Evolutionary conservation across 1,284 basidiomycete genomes (phyloP).

Genomic region (Trichosporon asahii): DNA sequence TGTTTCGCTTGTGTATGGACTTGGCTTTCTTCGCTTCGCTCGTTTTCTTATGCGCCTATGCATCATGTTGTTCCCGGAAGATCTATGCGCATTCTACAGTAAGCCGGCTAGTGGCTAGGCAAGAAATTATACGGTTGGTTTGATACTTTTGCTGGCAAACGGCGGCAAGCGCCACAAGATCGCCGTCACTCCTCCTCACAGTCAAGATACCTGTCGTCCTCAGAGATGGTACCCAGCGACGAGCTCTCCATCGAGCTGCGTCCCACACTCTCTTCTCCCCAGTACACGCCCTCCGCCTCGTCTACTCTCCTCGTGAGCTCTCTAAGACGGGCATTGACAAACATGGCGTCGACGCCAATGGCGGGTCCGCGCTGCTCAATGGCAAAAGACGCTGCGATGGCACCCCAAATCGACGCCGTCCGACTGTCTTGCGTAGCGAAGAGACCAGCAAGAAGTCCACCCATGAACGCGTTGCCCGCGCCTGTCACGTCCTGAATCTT

Average conservation of each 20-base stretch:
- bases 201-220: neutral
- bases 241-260: neutral
- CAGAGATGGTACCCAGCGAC: neutral
- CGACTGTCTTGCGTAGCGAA: slow-evolving; percentile 59
- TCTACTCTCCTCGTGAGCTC: slow-evolving; percentile 18
- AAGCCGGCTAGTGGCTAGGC: neutral
- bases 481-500: slow-evolving; percentile 80
- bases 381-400: slow-evolving; percentile 74
- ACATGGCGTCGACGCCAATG: slow-evolving; percentile 31
- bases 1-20: slow-evolving; percentile 17
- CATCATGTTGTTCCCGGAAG: slow-evolving; percentile 12
- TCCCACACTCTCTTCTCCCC: neutral
- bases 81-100: slow-evolving; percentile 6
- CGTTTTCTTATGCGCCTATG: slow-evolving; percentile 2
- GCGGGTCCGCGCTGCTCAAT: slow-evolving; percentile 70
- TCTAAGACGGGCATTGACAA: slow-evolving; percentile 11
- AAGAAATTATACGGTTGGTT: too few species aligned
- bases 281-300: neutral
- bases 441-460: slow-evolving; percentile 74
- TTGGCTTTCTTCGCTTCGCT: slow-evolving; percentile 18
- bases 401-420: slow-evolving; percentile 65
- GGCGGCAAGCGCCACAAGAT: neutral
- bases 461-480: slow-evolving; percentile 83
- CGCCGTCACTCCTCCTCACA: neutral
- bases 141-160: too few species aligned